Base-by-base conservation (phyloP, 2,329 filamentous ascomycete genomes). In the Cryphonectria japonica region DNA sequence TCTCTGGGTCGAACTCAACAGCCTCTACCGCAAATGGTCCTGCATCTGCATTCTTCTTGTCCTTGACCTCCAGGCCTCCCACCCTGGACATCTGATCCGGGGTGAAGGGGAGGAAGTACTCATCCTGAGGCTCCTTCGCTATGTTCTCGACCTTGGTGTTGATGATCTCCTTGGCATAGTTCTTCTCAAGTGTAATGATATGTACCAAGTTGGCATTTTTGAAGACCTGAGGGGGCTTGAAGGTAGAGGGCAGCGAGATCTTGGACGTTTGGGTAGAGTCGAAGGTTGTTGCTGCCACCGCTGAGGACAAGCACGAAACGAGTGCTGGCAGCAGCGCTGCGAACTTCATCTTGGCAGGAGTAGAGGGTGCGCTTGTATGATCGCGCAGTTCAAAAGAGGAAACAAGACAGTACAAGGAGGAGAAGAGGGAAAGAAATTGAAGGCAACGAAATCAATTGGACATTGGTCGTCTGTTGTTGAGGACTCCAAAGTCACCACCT, bases 71-170 rank as follows among this genome's bases (percentile, higher is more conserved):
- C 71, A 99, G 84, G 54, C 92, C 94, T 75, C 95, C 96, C 73
- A 98, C 84, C 75, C 88, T 91, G 74, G 89, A 87, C 77, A 97
- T 88, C 81, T 93, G 86, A 74, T 91, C 88, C 71, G 91, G 85
- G 70, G 93, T 91, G 79, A 99, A 97, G 3, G 95, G 93, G 68
- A 99, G 78, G 81, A 92, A 98, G 87, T 99, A 99, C 81, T 97
- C 92, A 80, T 90, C 89, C 79, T 98, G 95, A 26, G 94, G 88
- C 75, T 91, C 85, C 73, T 88, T 86, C 78, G 92, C 93, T 75
- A 93, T 86, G 81, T 99, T 99, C 85, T 98, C 92, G 74, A 99
- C 89, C 67, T 97, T 86, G n/a, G 97, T 91, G 83, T 98, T 98
- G 86, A 98, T 89, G 19, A 91, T 92, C 82, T 98, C 95, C 79